A percentile compares a stretch with the other conserved stretches of the same genome.
phyloP scores from a whole-genome alignment of 2,329 filamentous ascomycete species.

The Xylariales sp. region DNA sequence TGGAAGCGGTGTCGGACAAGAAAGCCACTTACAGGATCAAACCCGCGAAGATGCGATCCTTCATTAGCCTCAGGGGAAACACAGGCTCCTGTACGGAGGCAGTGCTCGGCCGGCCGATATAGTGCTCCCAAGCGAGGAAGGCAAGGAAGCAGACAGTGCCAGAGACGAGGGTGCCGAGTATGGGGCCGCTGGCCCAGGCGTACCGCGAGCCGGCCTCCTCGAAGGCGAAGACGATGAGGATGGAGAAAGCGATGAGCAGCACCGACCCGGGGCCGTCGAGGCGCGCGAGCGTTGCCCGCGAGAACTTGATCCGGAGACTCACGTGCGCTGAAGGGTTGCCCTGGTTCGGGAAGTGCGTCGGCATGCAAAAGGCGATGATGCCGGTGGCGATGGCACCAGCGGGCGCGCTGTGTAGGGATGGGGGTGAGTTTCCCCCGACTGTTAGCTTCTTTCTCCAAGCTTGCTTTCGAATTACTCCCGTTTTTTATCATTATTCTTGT shows the following conservation, averaged over 20 bases:
- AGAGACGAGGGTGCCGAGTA: constrained; percentile 25
- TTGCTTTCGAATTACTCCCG: too few species aligned
- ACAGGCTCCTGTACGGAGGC: constrained; percentile 25
- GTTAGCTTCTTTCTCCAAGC: too few species aligned
- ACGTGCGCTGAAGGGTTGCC: constrained; percentile 1
- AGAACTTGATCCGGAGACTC: constrained; percentile 18
- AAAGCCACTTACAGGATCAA: constrained; percentile 25
- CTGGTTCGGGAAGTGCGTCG: constrained; percentile 21
- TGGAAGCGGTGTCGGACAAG: background rate
- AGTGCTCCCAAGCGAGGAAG: constrained; percentile 25
- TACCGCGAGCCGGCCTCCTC: constrained; percentile 38
- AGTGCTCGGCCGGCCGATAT: constrained; percentile 13
- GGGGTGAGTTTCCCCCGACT: too few species aligned
- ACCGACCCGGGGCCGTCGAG: constrained; percentile 28
- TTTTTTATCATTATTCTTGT: too few species aligned
- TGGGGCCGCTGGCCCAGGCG: constrained; percentile 33
- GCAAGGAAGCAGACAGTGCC: constrained; percentile 16
- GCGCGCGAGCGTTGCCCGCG: constrained; percentile 16
- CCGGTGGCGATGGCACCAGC: constrained; percentile 19
- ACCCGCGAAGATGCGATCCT: constrained; percentile 23
- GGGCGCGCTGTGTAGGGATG: constrained; percentile 25
- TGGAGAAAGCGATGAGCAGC: constrained; percentile 33
- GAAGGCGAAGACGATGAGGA: constrained; percentile 40
- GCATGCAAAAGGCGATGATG: constrained; percentile 20
- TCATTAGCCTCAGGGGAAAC: constrained; percentile 27